Evolutionary conservation across 208 protist genomes (phyloP), one percentile per base, ranked within the genome.

Genomic region (Leishmania tarentolae): DNA sequence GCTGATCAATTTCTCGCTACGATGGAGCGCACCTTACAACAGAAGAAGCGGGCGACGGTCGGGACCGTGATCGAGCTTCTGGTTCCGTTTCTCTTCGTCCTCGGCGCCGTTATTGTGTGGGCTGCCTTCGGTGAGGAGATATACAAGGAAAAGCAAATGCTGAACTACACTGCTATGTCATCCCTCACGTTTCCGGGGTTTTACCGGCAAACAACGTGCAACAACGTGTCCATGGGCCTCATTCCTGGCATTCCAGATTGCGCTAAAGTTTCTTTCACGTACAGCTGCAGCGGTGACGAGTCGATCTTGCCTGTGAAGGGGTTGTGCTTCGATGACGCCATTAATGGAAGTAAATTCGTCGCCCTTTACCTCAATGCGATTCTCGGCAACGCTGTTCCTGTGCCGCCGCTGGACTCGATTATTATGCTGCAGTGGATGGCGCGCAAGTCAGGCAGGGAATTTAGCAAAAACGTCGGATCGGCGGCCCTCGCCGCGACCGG

Each of bases 401-500:
- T 88, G 7, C 88, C 85, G 31, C 66, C 81, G 66, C 75, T 94
- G 71, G 87, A 94, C 79, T 72, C 70, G 0, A 77, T 94, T 56
- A 91, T 94, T 44, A 44, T 89, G 63, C 59, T 87, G 8, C 91
- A 94, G 72, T 94, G 91, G 89, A 69, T 84, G 1, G 91, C 88
- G 15, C 79, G 82, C 7, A 91, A 94, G 71, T 75, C 50, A 46
- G 57, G 15, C 3, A 40, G n/a, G 4, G 47, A 15, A 13, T 13
- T 37, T 5, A 79, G 28, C 31, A 80, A 73, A 69, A 28, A 31
- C 15, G 78, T 70, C 50, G 65, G 81, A 1, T 68, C 84, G 13
- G 53, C 86, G 40, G 76, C 72, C 66, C 86, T 81, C 13, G 84
- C 68, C 17, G 75, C 82, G 31, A 57, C 78, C 11, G 86, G 82